Base-by-base conservation (phyloP, 2,329 filamentous ascomycete species). In the Aspergillus vadensis region DNA sequence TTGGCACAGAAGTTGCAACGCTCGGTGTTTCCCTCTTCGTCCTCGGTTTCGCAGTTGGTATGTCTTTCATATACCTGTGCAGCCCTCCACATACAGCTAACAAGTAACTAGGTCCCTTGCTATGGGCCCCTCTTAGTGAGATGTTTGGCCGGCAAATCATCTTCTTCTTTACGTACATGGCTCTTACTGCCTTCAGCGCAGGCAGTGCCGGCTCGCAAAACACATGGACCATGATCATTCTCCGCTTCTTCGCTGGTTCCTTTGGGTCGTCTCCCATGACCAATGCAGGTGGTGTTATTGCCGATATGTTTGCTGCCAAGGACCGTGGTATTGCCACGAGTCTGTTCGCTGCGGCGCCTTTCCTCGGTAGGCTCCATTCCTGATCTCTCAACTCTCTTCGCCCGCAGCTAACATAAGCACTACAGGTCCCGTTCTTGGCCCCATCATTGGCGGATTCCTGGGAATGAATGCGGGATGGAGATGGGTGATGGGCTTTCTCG, bases 381-480 rank as follows among this genome's bases (percentile, higher is more conserved):
- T 32, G 25, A 27, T 9, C 5, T 2, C 17, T 17, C 5, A 43
- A 3, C 14, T 5, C 14, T 21, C 9, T 47, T 12, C 19, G 14
- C 14, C 25, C n/a, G 21, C 41, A 36, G 17, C 59, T 62, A 55
- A 62, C 39, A 17, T 9, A 23, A 48, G 14, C 17, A 36, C 2
- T 48, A 1, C 27, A 64, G 66, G 88, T 1, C 87, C 88, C 0
- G 83, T 76, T 57, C 85, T 78, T 70, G 87, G 88, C 0, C 89
- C 89, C 1, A 86, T 91, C 49, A 83, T 84, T 6, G 86, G 86
- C 63, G 88, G 88, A 2, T 91, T 91, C 72, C 76, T 90, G 1
- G 85, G 86, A 9, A 81, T 87, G 71, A 79, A 82, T 2, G 82
- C 81, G 14, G 88, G 87, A 15, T 91, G 89, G 89, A 80, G 86